Percentiles rank a stretch among this genome's conserved stretches.
Conservation (phyloP, 164 flowering plant genomes). For the Vitis riparia region DNA sequence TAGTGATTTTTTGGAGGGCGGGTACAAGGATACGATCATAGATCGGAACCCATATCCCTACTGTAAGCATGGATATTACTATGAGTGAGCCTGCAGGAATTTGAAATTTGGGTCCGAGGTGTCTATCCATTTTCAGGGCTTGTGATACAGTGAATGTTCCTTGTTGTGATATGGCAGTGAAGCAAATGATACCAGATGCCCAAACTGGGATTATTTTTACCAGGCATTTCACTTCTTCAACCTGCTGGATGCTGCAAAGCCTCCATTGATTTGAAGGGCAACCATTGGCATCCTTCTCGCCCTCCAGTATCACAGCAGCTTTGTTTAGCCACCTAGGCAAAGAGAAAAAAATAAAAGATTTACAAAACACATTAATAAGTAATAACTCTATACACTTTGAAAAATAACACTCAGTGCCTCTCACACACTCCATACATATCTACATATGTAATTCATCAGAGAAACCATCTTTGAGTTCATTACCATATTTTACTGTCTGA, state of each 20-base stretch:
- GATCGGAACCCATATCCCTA: constrained; percentile 61
- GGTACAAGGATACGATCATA: constrained; percentile 69
- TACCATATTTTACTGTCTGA: too few relatives aligned
- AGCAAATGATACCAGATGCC: constrained; percentile 58
- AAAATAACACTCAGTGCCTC: too few relatives aligned
- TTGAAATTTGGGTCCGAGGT: constrained; percentile 56
- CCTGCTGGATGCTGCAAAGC: constrained; percentile 52
- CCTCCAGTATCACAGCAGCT: constrained; percentile 40
- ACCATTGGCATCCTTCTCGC: constrained; percentile 45
- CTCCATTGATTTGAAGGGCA: constrained; percentile 37
- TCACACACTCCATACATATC: too few relatives aligned
- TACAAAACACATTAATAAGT: not conserved
- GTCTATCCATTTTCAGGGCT: constrained; percentile 71
- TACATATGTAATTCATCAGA: too few relatives aligned
- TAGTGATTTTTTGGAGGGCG: constrained; percentile 39
- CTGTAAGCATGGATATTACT: constrained; percentile 52
- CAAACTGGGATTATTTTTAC: constrained; percentile 53
- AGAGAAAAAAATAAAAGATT: not conserved
- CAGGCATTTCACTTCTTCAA: constrained; percentile 70
- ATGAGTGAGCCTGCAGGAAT: constrained; percentile 62
- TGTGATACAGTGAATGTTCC: constrained; percentile 64
- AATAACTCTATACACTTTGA: too few relatives aligned
- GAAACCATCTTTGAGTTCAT: too few relatives aligned
- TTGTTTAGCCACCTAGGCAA: constrained; percentile 44
- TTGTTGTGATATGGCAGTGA: constrained; percentile 57